A percentile compares a stretch with the other conserved stretches of the same genome.
These are phyloP conservation scores for Trichoderma gamsii DNA, from an alignment of 495 filamentous ascomycete species.

Conservation along the genomic window DNA sequence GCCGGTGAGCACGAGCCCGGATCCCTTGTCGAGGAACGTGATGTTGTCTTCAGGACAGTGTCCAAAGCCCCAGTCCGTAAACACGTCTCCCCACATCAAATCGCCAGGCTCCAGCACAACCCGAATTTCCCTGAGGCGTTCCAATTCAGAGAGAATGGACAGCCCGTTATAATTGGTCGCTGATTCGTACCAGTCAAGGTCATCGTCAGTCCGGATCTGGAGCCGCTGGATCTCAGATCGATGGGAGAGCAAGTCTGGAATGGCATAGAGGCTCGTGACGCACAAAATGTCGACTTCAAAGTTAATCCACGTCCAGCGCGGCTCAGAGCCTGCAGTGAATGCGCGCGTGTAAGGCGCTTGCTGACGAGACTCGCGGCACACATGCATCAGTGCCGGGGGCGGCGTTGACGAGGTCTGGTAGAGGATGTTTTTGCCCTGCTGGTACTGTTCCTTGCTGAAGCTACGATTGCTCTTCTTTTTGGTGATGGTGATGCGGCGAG, in stretches of 20 bases:
- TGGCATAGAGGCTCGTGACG: slow-evolving; percentile 5
- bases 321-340: slow-evolving; percentile 4
- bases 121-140: background rate
- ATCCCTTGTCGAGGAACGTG: slow-evolving; percentile 6
- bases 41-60: slow-evolving; percentile 2
- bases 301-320: slow-evolving; percentile 15
- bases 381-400: background rate
- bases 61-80: background rate
- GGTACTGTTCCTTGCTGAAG: no score
- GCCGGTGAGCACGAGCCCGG: slow-evolving; percentile 14
- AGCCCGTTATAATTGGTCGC: background rate
- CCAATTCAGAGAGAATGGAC: background rate
- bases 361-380: slow-evolving; percentile 14
- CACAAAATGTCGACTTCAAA: slow-evolving; percentile 5
- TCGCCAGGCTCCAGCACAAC: background rate
- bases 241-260: background rate
- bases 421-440: background rate
- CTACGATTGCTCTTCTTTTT: background rate
- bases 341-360: slow-evolving; percentile 11
- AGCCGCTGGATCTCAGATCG: slow-evolving; percentile 10
- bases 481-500: background rate
- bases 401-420: slow-evolving; percentile 2
- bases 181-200: background rate
- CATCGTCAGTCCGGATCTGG: slow-evolving; percentile 2
- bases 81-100: background rate